These are phyloP conservation scores for Rhododendron molle DNA, from an alignment of 148 eudicot genomes.

Conservation along the genomic window DNA sequence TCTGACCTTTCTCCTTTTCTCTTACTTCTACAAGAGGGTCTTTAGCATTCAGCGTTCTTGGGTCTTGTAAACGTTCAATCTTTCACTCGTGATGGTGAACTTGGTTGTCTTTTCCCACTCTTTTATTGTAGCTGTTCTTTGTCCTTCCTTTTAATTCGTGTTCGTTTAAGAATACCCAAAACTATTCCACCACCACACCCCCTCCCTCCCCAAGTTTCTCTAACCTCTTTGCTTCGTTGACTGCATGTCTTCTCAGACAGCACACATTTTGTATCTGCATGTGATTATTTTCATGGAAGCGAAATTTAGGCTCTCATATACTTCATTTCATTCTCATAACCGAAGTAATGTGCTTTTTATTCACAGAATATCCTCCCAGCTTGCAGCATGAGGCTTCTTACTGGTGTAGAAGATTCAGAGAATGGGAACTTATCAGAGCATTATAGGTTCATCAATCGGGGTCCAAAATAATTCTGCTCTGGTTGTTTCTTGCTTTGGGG, in stretches of 20 bases:
- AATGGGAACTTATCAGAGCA: not conserved
- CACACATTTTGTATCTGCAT: not conserved
- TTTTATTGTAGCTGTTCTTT: not conserved
- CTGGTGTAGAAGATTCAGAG: not conserved
- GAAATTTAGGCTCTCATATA: not conserved
- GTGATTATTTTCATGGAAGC: not conserved
- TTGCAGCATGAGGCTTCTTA: not conserved
- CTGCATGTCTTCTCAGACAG: not conserved
- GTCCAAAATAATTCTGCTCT: not conserved
- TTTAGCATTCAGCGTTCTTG: too few species aligned
- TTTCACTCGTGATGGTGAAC: too few species aligned
- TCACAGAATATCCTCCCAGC: not conserved
- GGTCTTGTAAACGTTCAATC: too few species aligned
- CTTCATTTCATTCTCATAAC: not conserved
- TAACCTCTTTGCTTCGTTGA: not conserved
- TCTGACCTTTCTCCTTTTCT: too few species aligned
- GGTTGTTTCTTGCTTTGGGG: too few species aligned
- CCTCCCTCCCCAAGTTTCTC: not conserved
- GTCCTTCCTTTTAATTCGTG: not conserved
- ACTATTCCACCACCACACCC: too few species aligned
- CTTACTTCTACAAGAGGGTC: too few species aligned
- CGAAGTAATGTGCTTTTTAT: not conserved
- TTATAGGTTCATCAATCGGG: not conserved
- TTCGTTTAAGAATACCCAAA: not conserved
- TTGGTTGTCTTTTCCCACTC: not conserved